Evolutionary conservation across 208 protist genomes (phyloP).

Genomic region (Acanthamoeba sp.): DNA sequence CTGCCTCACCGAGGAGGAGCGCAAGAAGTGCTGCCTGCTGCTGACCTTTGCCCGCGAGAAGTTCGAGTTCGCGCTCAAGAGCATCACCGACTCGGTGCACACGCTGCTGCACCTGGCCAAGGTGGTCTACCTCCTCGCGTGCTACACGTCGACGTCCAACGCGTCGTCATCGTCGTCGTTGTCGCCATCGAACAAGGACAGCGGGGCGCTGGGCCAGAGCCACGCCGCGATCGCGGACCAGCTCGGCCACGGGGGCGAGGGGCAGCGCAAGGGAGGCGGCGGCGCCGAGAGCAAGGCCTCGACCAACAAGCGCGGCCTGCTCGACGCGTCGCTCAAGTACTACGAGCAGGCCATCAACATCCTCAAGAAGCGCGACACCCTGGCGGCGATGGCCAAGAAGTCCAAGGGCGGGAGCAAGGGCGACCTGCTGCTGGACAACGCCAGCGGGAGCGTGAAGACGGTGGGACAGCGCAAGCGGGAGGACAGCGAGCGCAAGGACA

Average conservation of each 20-base stretch:
- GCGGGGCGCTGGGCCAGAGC: neutral
- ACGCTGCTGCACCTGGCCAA: slow-evolving; percentile 55
- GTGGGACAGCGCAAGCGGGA: neutral
- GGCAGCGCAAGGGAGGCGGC: neutral
- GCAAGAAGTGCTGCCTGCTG: neutral
- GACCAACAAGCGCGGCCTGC: neutral
- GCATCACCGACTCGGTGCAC: slow-evolving; percentile 40
- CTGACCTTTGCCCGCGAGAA: neutral
- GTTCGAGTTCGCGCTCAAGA: slow-evolving; percentile 22
- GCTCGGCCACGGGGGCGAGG: neutral
- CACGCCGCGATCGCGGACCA: neutral
- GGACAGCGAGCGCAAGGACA: neutral
- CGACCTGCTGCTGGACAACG: neutral
- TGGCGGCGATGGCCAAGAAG: slow-evolving; percentile 5
- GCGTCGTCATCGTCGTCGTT: too few species aligned
- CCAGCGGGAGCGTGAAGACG: neutral
- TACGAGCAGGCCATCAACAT: slow-evolving; percentile 40
- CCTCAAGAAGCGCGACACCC: slow-evolving; percentile 20
- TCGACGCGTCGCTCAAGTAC: neutral
- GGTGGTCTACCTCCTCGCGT: slow-evolving; percentile 19
- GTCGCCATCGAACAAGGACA: neutral
- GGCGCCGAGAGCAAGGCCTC: neutral
- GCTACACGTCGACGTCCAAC: neutral
- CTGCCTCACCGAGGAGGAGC: too few species aligned
- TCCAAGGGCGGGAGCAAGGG: slow-evolving; percentile 1